phyloP scores from a whole-genome alignment of 2,329 filamentous ascomycete genomes.

The Nemania bipapillata region DNA sequence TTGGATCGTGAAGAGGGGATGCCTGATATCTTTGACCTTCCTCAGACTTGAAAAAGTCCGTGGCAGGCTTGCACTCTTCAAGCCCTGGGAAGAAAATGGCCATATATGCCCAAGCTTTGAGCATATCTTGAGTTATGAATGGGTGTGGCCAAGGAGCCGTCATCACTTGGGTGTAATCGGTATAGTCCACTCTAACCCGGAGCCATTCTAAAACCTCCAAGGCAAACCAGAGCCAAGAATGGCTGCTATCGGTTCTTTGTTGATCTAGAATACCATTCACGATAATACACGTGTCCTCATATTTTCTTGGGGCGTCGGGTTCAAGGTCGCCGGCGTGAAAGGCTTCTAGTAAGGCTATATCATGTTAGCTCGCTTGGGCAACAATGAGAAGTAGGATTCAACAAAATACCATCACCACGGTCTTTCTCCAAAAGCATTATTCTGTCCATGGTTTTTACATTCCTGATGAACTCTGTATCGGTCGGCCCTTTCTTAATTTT shows the following conservation, averaged over 20 bases:
- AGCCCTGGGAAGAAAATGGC: constrained; percentile 54
- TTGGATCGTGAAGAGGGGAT: constrained; percentile 55
- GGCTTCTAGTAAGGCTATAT: constrained; percentile 54
- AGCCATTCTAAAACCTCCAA: constrained; percentile 47
- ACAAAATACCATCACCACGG: constrained; percentile 39
- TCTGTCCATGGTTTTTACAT: constrained; percentile 31
- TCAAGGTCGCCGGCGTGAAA: constrained; percentile 60
- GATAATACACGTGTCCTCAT: constrained; percentile 53
- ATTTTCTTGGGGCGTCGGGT: constrained; percentile 53
- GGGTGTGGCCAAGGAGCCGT: constrained; percentile 50
- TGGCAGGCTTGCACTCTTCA: constrained; percentile 38
- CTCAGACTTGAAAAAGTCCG: constrained; percentile 52
- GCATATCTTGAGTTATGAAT: constrained; percentile 54
- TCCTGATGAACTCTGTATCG: constrained; percentile 23
- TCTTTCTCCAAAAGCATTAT: constrained; percentile 42
- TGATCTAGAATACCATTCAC: constrained; percentile 48
- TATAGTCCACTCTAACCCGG: constrained; percentile 42
- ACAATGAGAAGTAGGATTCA: background rate
- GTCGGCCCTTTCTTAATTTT: constrained; percentile 6
- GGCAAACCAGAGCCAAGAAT: constrained; percentile 47
- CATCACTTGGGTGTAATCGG: constrained; percentile 38
- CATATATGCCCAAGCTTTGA: constrained; percentile 53
- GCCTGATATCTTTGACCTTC: constrained; percentile 51
- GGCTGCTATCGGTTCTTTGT: constrained; percentile 27
- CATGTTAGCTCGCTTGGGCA: constrained; percentile 4